A percentile compares a stretch with the other conserved stretches of the same genome.
phyloP scores from a whole-genome alignment of 2,329 filamentous ascomycete species.

The Aspergillus tubingensis region DNA sequence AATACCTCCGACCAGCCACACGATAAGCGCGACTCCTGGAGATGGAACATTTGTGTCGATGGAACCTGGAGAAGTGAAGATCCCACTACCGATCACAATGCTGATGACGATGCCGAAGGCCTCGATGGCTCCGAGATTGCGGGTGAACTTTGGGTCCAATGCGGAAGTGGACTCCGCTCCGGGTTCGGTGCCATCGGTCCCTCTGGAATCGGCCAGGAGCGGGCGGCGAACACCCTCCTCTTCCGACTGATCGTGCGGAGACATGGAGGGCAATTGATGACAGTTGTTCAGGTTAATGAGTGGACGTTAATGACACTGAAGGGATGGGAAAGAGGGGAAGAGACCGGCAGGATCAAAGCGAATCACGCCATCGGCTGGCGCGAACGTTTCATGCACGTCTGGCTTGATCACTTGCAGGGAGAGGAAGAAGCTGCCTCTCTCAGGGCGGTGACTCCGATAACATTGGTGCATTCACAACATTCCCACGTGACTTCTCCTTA shows the following conservation, averaged over 20 bases:
- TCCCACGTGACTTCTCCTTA: too few relatives aligned
- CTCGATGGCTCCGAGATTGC: conserved; percentile 19
- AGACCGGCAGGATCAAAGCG: background rate
- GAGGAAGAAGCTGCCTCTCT: too few relatives aligned
- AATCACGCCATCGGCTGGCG: conserved; percentile 1
- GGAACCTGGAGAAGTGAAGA: conserved; percentile 20
- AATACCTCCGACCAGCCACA: conserved; percentile 21
- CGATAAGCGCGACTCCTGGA: conserved; percentile 17
- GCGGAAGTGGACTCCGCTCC: background rate
- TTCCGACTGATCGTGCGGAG: background rate
- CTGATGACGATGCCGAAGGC: conserved; percentile 24
- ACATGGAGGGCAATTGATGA: background rate
- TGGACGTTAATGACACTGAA: background rate
- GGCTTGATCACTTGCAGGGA: too few relatives aligned
- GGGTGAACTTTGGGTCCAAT: conserved; percentile 11
- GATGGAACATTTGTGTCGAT: conserved; percentile 24
- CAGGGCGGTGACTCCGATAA: too few relatives aligned
- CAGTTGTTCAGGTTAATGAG: background rate
- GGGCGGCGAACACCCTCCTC: background rate
- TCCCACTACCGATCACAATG: conserved; percentile 23
- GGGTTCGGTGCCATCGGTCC: background rate
- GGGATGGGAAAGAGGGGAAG: background rate
- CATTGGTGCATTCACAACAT: too few relatives aligned
- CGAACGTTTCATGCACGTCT: background rate
- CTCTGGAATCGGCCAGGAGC: background rate